Evolutionary conservation across 73 alveolate species (phyloP).

Genomic region (Blepharisma stoltei): DNA sequence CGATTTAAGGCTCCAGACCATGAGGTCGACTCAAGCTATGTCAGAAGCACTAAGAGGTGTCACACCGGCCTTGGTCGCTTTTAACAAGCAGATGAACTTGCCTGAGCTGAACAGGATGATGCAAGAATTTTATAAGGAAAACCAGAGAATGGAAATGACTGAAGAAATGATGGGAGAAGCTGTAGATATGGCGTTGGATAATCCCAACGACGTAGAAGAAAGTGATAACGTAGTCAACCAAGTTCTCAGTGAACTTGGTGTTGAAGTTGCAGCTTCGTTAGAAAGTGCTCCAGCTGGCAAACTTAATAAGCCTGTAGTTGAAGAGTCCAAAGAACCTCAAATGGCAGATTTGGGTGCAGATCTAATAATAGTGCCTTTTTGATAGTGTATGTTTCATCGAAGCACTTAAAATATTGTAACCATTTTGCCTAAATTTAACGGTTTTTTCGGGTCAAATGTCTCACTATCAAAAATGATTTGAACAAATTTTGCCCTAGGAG

Average conservation of each 20-base stretch:
- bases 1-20: conserved; percentile 57
- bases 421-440: too few species aligned
- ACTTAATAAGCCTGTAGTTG: conserved; percentile 22
- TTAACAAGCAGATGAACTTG: conserved; percentile 57
- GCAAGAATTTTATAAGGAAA: conserved; percentile 48
- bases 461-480: too few species aligned
- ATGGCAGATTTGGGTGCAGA: too few species aligned
- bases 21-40: conserved; percentile 52
- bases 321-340: conserved; percentile 29
- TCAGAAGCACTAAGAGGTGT: conserved; percentile 47
- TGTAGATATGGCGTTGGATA: conserved; percentile 56
- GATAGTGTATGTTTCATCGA: too few species aligned
- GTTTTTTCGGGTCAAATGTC: too few species aligned
- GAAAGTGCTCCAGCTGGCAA: neutral
- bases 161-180: conserved; percentile 66
- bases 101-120: conserved; percentile 42
- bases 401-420: too few species aligned
- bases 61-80: conserved; percentile 45
- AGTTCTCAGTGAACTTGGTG: conserved; percentile 61
- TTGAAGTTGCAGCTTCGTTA: conserved; percentile 36
- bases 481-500: too few species aligned
- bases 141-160: conserved; percentile 47
- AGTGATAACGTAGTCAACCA: conserved; percentile 56
- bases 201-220: conserved; percentile 53
- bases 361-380: too few species aligned